Evolutionary conservation across 371 early-diverging fungal genomes (phyloP).

Genomic region (Apophysomyces sp.): DNA sequence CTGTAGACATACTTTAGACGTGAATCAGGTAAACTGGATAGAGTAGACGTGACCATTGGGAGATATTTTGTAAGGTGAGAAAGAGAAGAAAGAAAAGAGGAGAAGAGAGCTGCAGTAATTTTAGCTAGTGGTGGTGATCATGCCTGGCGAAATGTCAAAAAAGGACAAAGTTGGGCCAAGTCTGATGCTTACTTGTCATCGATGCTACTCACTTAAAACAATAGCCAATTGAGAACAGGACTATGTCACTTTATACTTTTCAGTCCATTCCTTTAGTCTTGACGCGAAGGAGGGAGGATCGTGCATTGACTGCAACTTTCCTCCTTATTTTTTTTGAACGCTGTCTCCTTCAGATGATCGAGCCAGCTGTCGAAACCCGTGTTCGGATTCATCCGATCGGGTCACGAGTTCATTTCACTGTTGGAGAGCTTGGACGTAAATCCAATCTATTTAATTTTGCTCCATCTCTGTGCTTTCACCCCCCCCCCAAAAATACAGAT

Average conservation of each 20-base stretch:
- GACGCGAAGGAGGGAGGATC: conserved; percentile 3
- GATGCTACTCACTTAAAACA: conserved; percentile 4
- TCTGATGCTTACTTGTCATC: conserved; percentile 2
- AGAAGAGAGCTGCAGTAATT: conserved; percentile 14
- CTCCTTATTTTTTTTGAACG: background rate
- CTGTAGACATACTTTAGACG: conserved; percentile 3
- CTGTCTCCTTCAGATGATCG: background rate
- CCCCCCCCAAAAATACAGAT: background rate
- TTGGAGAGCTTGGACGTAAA: background rate
- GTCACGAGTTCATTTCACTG: background rate
- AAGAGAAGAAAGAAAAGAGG: conserved; percentile 9
- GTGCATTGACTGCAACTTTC: conserved; percentile 1
- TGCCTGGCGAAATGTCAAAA: background rate
- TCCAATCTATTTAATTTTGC: background rate
- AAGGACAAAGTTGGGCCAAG: conserved; percentile 11
- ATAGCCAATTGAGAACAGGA: conserved; percentile 20
- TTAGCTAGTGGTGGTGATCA: conserved; percentile 5
- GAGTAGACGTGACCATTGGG: background rate
- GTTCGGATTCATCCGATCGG: conserved; percentile 1
- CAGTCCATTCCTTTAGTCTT: background rate
- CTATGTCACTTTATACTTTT: conserved; percentile 6
- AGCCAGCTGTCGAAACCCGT: conserved; percentile 2
- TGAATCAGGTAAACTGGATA: conserved; percentile 3
- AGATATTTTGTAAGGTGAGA: background rate
- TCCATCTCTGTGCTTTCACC: background rate